Evolutionary conservation across 108 stramenopile species (phyloP), one percentile per base, ranked within the genome.

Genomic region (Nitzschia putrida): DNA sequence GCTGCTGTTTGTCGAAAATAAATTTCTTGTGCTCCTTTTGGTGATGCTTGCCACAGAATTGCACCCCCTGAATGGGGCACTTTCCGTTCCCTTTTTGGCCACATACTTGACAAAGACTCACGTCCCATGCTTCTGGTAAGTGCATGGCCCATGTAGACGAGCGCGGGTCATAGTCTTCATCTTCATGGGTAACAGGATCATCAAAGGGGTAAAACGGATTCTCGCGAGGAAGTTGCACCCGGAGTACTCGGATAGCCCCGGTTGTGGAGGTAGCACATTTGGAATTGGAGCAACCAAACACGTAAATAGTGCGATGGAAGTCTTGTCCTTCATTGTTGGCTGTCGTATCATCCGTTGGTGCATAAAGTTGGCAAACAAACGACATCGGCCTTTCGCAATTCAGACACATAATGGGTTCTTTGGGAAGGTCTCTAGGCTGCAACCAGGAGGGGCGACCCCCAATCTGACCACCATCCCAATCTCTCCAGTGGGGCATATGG

Each of bases 381-480:
- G 67, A 51, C 70, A 90, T 43, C 1, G 77, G 73, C 51, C 51
- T 24, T 84, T 41, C 16, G 37, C 39, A n/a, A 29, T 41, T 7
- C 56, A 24, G 42, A 22, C 61, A 63, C n/a, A 63, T 8, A 18
- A 63, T 18, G 20, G 61, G 61, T 4, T 44, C 44, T 10, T 63
- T 63, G 9, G 77, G 74, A 39, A 94, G 55, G 63, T 94, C 87
- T 22, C 82, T 61, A 16, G 93, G 93, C 72, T 94, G 78, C 55
- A 94, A 64, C 93, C 89, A 94, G 0, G 81, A 81, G 3, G 88
- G 88, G 16, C 57, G 41, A 20, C 90, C 93, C 37, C 90, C 93
- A 21, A 89, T 71, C 60, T 88, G 87, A 23, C 93, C 89, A 29
- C 93, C 89, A 66, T 94, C 93, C 93, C 93, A 94, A 69, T 87